Conservation (phyloP, 805 yeast species). For the Candida boleticola region DNA sequence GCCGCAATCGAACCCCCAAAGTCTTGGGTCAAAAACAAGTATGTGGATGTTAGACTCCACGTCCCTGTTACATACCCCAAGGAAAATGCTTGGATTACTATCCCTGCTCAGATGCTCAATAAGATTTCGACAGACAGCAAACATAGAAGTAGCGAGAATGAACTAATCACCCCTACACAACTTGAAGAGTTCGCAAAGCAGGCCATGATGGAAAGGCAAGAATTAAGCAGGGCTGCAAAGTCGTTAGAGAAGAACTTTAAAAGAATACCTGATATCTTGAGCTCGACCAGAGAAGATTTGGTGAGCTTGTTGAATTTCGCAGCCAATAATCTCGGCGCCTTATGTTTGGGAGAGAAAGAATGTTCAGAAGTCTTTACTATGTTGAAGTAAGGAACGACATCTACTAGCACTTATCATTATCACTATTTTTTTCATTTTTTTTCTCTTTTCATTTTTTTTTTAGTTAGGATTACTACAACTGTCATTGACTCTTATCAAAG, state of each 20-base stretch:
- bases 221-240: constrained; percentile 19
- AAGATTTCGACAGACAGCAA: constrained; percentile 8
- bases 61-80: constrained; percentile 36
- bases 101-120: constrained; percentile 29
- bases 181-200: constrained; percentile 13
- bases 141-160: not conserved
- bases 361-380: constrained; percentile 7
- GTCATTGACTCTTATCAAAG: not conserved
- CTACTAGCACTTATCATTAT: not conserved
- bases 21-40: constrained; percentile 24
- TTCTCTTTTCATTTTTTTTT: not conserved
- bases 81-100: constrained; percentile 15
- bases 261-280: constrained; percentile 1
- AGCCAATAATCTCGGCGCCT: constrained; percentile 23
- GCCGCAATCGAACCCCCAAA: constrained; percentile 17
- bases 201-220: constrained; percentile 16
- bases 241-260: constrained; percentile 26
- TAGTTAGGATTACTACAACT: not conserved
- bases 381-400: no score
- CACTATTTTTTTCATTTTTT: not conserved
- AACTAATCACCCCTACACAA: constrained; percentile 9
- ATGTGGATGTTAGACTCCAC: constrained; percentile 28
- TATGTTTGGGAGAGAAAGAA: constrained; percentile 12
- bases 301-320: constrained; percentile 32
- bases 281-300: constrained; percentile 18